phyloP scores from a whole-genome alignment of 2,329 filamentous ascomycete species.

The Lachnellula willkommii region DNA sequence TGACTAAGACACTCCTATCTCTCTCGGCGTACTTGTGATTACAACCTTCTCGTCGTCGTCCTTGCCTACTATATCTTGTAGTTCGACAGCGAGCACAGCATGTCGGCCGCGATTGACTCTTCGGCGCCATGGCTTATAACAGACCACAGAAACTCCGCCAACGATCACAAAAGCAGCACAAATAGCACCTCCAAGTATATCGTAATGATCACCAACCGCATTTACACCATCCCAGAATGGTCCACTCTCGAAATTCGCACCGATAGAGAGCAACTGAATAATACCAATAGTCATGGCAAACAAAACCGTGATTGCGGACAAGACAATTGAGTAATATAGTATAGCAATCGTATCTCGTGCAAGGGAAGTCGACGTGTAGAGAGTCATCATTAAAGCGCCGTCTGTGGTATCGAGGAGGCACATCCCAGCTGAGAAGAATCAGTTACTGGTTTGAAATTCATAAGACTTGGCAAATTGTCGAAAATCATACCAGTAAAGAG shows the following conservation, averaged over 20 bases:
- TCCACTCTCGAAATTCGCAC: conserved; percentile 69
- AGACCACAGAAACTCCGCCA: conserved; percentile 53
- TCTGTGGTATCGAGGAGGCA: conserved; percentile 89
- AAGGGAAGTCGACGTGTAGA: conserved; percentile 78
- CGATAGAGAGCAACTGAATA: conserved; percentile 75
- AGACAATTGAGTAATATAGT: conserved; percentile 70
- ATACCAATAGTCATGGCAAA: conserved; percentile 64
- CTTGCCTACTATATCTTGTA: neutral
- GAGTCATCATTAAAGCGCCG: conserved; percentile 88
- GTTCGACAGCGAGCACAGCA: neutral
- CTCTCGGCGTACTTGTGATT: neutral
- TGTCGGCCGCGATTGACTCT: conserved; percentile 37
- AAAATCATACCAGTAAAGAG: conserved; percentile 68
- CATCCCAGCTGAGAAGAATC: conserved; percentile 65
- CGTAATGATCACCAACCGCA: conserved; percentile 71
- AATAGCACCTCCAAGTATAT: conserved; percentile 80
- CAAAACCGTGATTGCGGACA: conserved; percentile 33
- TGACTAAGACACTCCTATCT: neutral
- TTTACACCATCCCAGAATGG: conserved; percentile 88
- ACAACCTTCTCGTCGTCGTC: neutral
- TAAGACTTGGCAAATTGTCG: neutral
- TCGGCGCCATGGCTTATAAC: conserved; percentile 77
- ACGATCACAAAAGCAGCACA: conserved; percentile 79
- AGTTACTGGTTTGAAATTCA: neutral
- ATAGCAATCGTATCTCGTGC: conserved; percentile 82